phyloP scores from a whole-genome alignment of 805 yeast species.

The Nakazawaea anatomiae region DNA sequence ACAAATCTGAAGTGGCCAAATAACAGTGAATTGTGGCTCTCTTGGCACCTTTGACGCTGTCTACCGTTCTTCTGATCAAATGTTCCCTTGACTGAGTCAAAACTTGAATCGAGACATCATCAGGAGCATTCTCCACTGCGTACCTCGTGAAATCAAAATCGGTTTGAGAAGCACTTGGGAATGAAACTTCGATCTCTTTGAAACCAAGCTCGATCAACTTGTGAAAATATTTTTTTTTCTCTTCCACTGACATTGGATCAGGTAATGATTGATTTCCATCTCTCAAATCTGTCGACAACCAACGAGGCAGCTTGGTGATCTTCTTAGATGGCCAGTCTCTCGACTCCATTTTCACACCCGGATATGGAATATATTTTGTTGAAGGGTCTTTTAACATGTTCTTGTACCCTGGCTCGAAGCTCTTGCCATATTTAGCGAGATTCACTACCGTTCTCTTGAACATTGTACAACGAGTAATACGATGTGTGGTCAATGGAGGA shows the following conservation, averaged over 20 bases:
- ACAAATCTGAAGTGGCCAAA: conserved; percentile 69
- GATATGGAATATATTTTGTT: conserved; percentile 50
- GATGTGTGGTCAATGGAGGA: too few species aligned
- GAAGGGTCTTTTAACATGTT: conserved; percentile 68
- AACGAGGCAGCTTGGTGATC: conserved; percentile 68
- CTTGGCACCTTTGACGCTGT: conserved; percentile 66
- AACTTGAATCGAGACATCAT: conserved; percentile 68
- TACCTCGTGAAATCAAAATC: conserved; percentile 78
- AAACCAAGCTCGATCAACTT: conserved; percentile 69
- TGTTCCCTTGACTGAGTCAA: conserved; percentile 75
- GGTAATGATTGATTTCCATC: conserved; percentile 81
- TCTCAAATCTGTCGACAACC: conserved; percentile 76
- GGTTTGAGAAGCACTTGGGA: conserved; percentile 78
- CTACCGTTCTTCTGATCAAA: conserved; percentile 67
- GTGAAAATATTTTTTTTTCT: conserved; percentile 70
- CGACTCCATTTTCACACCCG: conserved; percentile 49
- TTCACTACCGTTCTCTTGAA: conserved; percentile 7
- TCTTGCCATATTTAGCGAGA: conserved; percentile 10
- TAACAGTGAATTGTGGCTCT: conserved; percentile 68
- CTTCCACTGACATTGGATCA: conserved; percentile 74
- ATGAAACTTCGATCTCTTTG: conserved; percentile 76
- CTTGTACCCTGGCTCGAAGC: conserved; percentile 5
- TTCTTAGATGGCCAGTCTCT: conserved; percentile 68
- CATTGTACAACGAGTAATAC: background rate
- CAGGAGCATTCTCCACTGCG: conserved; percentile 75